These are phyloP conservation scores for Verticillium zaregamsianum DNA, from an alignment of 2,329 filamentous ascomycete genomes.

Conservation along the genomic window DNA sequence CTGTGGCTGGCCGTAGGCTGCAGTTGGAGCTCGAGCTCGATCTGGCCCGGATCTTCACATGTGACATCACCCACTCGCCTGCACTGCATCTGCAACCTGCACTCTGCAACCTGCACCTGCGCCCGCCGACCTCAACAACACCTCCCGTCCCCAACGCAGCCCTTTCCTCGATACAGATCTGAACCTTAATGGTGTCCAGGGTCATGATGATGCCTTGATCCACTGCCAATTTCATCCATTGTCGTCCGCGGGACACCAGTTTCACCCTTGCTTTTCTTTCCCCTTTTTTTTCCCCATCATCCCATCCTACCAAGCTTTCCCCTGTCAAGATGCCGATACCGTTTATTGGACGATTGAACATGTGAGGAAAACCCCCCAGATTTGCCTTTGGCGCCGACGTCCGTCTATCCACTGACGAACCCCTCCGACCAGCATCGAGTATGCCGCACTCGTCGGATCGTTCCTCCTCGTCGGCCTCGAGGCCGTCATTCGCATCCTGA, in stretches of 20 bases:
- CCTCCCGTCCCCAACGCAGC: background rate
- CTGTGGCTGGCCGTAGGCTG: background rate
- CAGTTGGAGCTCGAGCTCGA: background rate
- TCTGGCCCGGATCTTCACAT: conserved; percentile 8
- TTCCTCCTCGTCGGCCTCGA: conserved; percentile 81
- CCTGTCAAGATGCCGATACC: conserved; percentile 42
- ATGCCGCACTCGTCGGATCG: conserved; percentile 79
- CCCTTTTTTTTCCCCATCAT: conserved; percentile 3
- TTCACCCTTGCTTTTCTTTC: background rate
- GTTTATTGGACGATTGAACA: conserved; percentile 48
- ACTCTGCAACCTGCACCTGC: background rate
- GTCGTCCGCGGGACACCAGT: background rate
- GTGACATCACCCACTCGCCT: conserved; percentile 5
- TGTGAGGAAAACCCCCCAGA: conserved; percentile 30
- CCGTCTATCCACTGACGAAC: conserved; percentile 7
- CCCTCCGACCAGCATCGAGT: conserved; percentile 63
- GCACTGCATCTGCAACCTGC: background rate
- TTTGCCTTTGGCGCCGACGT: background rate
- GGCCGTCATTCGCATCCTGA: conserved; percentile 77
- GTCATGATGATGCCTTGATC: background rate
- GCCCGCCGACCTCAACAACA: conserved; percentile 3
- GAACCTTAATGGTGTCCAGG: background rate
- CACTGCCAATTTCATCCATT: conserved; percentile 4
- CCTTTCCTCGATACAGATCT: background rate
- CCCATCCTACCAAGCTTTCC: background rate